Conservation (phyloP, 352 stramenopile species). For the Phytophthora sp. region DNA sequence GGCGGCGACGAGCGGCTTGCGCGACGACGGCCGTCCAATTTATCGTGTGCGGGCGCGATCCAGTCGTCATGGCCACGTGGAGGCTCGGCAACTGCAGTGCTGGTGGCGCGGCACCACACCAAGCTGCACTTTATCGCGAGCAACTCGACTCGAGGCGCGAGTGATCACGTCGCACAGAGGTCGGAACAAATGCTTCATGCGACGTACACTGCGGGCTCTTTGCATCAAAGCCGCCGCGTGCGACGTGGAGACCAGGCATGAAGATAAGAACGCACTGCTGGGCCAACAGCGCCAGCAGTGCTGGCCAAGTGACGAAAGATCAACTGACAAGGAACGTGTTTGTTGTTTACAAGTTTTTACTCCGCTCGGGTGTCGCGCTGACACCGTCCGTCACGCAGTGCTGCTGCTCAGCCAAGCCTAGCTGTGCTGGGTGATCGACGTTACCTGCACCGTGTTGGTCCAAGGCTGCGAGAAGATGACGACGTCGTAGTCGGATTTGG, state of each 20-base stretch:
- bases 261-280: too few species aligned
- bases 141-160: too few species aligned
- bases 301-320: background rate
- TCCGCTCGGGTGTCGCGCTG: background rate
- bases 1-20: background rate
- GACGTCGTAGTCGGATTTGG: conserved; percentile 37
- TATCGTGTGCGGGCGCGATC: background rate
- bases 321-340: conserved; percentile 3
- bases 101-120: too few species aligned
- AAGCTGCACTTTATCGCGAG: too few species aligned
- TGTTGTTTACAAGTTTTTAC: background rate
- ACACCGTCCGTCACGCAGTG: background rate
- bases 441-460: conserved; percentile 46
- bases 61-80: background rate
- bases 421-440: conserved; percentile 32
- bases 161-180: too few species aligned
- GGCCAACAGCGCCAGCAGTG: too few species aligned
- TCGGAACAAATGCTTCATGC: too few species aligned
- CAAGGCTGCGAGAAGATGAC: conserved; percentile 44
- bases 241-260: too few species aligned
- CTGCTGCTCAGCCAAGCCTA: conserved; percentile 5
- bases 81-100: background rate
- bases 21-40: conserved; percentile 1
- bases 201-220: too few species aligned
- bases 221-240: too few species aligned